These are phyloP conservation scores for Septoria petroselini DNA, from an alignment of 2,329 filamentous ascomycete species.

Conservation along the genomic window DNA sequence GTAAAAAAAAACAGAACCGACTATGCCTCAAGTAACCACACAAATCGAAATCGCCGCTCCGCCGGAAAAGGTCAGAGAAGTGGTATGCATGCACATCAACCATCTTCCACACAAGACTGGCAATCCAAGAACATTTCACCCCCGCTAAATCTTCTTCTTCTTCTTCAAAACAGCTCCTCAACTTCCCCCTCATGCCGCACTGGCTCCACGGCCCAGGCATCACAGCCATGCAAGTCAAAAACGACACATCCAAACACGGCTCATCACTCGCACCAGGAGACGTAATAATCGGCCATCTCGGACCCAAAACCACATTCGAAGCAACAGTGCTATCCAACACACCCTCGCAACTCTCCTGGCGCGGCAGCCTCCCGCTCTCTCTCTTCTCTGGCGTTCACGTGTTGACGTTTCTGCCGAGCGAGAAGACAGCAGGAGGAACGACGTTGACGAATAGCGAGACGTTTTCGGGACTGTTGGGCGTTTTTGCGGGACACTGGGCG, in stretches of 20 bases:
- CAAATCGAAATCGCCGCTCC: slow-evolving; percentile 18
- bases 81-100: slow-evolving; percentile 1
- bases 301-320: neutral
- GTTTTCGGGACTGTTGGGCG: slow-evolving; percentile 16
- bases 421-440: slow-evolving; percentile 16
- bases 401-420: slow-evolving; percentile 21
- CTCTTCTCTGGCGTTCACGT: slow-evolving; percentile 23
- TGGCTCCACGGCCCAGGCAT: slow-evolving; percentile 8
- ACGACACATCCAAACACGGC: neutral
- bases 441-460: slow-evolving; percentile 25
- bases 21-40: slow-evolving; percentile 13
- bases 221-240: neutral
- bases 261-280: neutral
- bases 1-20: neutral
- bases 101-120: neutral
- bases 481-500: slow-evolving; percentile 15
- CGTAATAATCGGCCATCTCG: neutral
- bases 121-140: too few species aligned
- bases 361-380: slow-evolving; percentile 16
- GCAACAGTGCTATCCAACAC: too few species aligned
- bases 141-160: neutral
- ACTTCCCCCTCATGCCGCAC: slow-evolving; percentile 16
- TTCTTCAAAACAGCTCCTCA: slow-evolving; percentile 12
- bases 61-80: slow-evolving; percentile 17
- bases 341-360: slow-evolving; percentile 7